Evolutionary conservation across 2,329 filamentous ascomycete species (phyloP).

Genomic region (Nothopassalora personata): DNA sequence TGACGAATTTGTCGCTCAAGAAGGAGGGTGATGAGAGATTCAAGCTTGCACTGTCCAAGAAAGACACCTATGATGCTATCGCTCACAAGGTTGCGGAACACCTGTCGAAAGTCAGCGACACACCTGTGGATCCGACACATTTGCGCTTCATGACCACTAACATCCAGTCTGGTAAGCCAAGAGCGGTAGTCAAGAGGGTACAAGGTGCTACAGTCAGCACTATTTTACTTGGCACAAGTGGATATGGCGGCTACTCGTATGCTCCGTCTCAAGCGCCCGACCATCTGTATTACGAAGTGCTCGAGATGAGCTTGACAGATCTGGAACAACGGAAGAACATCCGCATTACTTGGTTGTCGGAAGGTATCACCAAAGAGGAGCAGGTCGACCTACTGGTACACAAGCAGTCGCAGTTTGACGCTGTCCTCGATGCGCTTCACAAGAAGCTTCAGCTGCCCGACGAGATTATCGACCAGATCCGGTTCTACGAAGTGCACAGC

Average conservation of each 20-base stretch:
- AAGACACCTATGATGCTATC: conserved; percentile 84
- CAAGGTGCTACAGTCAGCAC: conserved; percentile 65
- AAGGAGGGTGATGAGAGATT: conserved; percentile 59
- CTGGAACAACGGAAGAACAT: conserved; percentile 87
- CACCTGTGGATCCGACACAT: conserved; percentile 70
- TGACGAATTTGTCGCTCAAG: conserved; percentile 29
- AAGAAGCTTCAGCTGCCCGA: conserved; percentile 76
- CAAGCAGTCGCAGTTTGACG: conserved; percentile 74
- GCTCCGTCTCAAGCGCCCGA: conserved; percentile 55
- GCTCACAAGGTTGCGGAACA: conserved; percentile 76
- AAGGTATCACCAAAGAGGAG: conserved; percentile 91
- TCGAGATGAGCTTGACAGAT: conserved; percentile 91
- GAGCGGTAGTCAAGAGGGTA: conserved; percentile 69
- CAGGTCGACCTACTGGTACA: conserved; percentile 76
- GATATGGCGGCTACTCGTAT: conserved; percentile 65
- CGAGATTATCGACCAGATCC: conserved; percentile 66
- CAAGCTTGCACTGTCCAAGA: conserved; percentile 72
- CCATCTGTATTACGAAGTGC: conserved; percentile 81
- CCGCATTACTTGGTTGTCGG: conserved; percentile 77
- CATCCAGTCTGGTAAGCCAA: conserved; percentile 67
- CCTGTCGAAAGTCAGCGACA: conserved; percentile 42
- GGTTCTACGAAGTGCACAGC: conserved; percentile 76
- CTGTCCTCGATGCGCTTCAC: conserved; percentile 68
- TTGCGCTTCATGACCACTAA: conserved; percentile 88
- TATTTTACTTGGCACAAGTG: conserved; percentile 64